Evolutionary conservation across 2,329 filamentous ascomycete species (phyloP), one percentile per base, ranked within the genome.

Genomic region (Fusarium miscanthi): DNA sequence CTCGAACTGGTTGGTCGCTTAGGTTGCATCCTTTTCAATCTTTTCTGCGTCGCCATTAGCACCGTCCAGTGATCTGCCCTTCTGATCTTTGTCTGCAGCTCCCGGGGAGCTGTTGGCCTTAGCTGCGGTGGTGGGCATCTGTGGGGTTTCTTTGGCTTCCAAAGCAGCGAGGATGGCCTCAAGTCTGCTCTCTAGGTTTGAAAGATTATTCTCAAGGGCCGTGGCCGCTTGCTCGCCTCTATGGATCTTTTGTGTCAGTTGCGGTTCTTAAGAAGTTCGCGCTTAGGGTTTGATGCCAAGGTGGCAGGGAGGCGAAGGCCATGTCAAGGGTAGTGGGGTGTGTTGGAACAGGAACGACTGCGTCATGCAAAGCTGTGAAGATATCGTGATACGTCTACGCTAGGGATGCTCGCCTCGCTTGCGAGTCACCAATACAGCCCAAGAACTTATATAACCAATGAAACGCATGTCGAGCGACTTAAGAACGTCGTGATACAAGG

Each of bases 181-280:
- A n/a, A 90, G 83, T 76, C 85, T 88, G 75, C 80, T 82, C 78
- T 90, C 87, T 25, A 90, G 82, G 38, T 76, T 85, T 13, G 83
- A 82, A 54, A 90, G 82, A 71, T 86, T 87, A 4, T 84, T 81
- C 76, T 90, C 88, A 23, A 90, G 84, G 35, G 83, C 83, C 16
- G 84, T 77, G 45, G 88, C 88, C 8, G 87, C 81, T 73, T 87
- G 85, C 68, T 90, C 88, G 73, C 88, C 88, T 74, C 86, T 88
- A 62, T 68, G 40, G 19, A 33, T 58, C 43, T n/a, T 51, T 21
- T 25, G 43, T 57, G 74, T 78, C 63, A 78, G 74, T 51, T 27
- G 68, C 25, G 46, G 45, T 48, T 59, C 48, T 53, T 33, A 23
- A 30, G 27, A 35, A 35, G 48, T 40, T 63, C 40, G 33, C 49